Base-by-base conservation (phyloP, 768 basidiomycete genomes). In the Leccinum pellstonianum region DNA sequence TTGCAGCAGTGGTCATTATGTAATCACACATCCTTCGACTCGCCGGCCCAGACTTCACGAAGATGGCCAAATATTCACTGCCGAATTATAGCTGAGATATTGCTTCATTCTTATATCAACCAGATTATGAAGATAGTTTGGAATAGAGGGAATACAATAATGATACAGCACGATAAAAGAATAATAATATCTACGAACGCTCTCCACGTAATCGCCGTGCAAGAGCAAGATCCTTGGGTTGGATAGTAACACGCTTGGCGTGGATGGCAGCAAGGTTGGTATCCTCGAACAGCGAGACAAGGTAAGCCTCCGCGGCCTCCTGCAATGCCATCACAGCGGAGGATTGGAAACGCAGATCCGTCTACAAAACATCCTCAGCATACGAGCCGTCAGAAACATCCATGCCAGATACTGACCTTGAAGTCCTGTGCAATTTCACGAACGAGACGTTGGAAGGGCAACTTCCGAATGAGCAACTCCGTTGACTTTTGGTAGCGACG, bases 401-500 rank as follows among this genome's bases (percentile, higher is more conserved):
- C 5, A 47, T 14, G 3, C 3, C 15, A 14, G 7, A 12, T 7
- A 49, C 48, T 9, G 11, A 49, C 48, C 48, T 49, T 49, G 48
- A 49, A 49, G 7, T 49, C 48, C 25, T 49, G 48, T 1, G 48
- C 48, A 49, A 49, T 49, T 49, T 49, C 48, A 49, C 48, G 48
- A 49, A 49, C 48, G 25, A 49, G 48, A 49, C 48, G 48, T 49
- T 49, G 47, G 47, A 48, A 48, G 57, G 91, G 91, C 56, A 93
- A 84, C 77, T 92, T 93, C 70, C 90, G 84, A 71, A 93, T 92
- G 56, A 93, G 81, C 61, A 92, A 80, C 78, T 93, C 90, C 55
- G 90, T 92, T 61, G 88, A 91, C 79, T 90, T 91, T 78, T 93
- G 91, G 82, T 93, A 92, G 51, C 90, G 83, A 75, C 90, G 77